Evolutionary conservation across 495 filamentous ascomycete species (phyloP).

Genomic region (Amorphotheca resinae): DNA sequence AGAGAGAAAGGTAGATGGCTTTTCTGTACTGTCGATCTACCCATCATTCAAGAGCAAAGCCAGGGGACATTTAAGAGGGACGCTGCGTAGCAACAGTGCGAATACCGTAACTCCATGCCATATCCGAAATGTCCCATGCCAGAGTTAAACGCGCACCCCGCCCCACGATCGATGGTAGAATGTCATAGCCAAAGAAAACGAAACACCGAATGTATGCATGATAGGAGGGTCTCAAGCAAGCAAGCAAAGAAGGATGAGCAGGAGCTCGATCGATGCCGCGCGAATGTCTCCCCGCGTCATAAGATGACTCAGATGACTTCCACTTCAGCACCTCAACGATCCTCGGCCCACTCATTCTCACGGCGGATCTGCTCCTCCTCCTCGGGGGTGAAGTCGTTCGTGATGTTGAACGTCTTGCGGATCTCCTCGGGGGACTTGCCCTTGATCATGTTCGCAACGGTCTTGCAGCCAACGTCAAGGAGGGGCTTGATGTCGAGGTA

Average conservation of each 20-base stretch:
- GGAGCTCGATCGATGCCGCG: not conserved
- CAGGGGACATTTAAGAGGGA: too few relatives aligned
- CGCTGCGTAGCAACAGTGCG: not conserved
- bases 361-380: constrained; percentile 75
- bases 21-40: too few relatives aligned
- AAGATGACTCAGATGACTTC: too few relatives aligned
- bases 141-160: not conserved
- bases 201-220: not conserved
- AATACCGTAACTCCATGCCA: not conserved
- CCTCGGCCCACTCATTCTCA: constrained; percentile 79
- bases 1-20: too few relatives aligned
- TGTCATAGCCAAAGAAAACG: not conserved
- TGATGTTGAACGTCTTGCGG: constrained; percentile 73
- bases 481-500: constrained; percentile 76
- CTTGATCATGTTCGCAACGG: constrained; percentile 80
- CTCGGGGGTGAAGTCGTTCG: constrained; percentile 72
- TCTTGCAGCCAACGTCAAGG: constrained; percentile 74
- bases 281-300: too few relatives aligned
- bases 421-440: constrained; percentile 75
- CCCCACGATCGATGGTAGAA: not conserved
- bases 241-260: not conserved
- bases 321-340: too few relatives aligned
- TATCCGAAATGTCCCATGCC: not conserved
- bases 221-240: not conserved
- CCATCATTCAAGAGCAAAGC: too few relatives aligned